These are phyloP conservation scores for Ustilago tritici DNA, from an alignment of 1,284 basidiomycete species.

Conservation along the genomic window DNA sequence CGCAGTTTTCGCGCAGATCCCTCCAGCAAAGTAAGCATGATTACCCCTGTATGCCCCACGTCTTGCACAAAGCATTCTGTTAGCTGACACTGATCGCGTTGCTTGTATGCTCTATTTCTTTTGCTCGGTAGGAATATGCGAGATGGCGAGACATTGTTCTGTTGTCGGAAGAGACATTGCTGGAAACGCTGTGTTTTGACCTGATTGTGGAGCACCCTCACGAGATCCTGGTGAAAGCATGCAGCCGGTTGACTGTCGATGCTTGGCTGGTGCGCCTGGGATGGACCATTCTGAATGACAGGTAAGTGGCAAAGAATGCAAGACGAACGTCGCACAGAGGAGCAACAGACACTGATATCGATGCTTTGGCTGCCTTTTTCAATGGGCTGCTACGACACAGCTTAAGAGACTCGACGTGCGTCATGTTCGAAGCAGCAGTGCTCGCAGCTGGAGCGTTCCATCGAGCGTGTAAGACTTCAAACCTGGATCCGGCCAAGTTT, in stretches of 20 bases:
- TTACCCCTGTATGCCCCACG: background rate
- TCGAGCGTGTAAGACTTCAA: conserved; percentile 51
- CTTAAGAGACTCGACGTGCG: conserved; percentile 56
- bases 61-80: background rate
- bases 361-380: background rate
- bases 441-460: conserved; percentile 63
- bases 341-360: conserved; percentile 1
- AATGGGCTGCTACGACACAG: conserved; percentile 10
- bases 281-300: conserved; percentile 61
- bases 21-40: conserved; percentile 29
- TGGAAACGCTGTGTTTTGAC: conserved; percentile 92
- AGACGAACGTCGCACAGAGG: background rate
- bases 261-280: conserved; percentile 49
- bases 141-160: conserved; percentile 80
- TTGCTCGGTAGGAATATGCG: conserved; percentile 55
- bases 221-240: conserved; percentile 59
- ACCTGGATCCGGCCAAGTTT: conserved; percentile 48
- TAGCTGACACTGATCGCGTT: background rate
- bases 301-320: conserved; percentile 15
- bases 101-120: background rate
- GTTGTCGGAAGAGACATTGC: conserved; percentile 81
- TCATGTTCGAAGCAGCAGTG: conserved; percentile 64
- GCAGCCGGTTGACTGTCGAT: conserved; percentile 51
- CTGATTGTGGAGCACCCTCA: conserved; percentile 86
- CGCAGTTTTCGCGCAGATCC: conserved; percentile 54